phyloP scores from a whole-genome alignment of 2,329 filamentous ascomycete species.

The Proliferodiscus dingleyae region DNA sequence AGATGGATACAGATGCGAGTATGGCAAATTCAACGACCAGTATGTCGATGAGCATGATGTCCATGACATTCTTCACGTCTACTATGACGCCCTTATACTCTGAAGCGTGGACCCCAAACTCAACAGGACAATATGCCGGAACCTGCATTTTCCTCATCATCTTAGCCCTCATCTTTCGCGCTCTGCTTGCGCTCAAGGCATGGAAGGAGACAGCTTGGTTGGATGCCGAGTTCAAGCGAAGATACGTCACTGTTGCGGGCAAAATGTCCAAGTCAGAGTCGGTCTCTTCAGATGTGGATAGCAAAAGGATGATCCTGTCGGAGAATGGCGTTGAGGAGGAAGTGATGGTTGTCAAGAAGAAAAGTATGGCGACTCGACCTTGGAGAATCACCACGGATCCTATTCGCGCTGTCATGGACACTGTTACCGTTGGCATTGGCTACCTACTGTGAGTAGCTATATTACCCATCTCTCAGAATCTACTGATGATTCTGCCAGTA shows the following conservation, averaged over 20 bases:
- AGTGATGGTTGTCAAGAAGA: conserved; percentile 66
- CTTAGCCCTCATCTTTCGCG: conserved; percentile 65
- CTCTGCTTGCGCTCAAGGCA: conserved; percentile 66
- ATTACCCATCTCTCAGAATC: neutral
- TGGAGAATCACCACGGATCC: conserved; percentile 81
- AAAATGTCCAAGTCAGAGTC: conserved; percentile 38
- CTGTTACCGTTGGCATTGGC: conserved; percentile 67
- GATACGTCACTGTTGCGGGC: conserved; percentile 69
- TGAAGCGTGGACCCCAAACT: conserved; percentile 66
- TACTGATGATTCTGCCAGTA: conserved; percentile 48
- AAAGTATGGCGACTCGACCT: conserved; percentile 50
- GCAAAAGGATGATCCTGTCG: conserved; percentile 62
- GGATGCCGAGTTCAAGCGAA: conserved; percentile 64
- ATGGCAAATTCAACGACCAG: conserved; percentile 38
- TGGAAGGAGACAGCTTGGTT: conserved; percentile 61
- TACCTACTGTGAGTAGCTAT: conserved; percentile 72
- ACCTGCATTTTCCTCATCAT: conserved; percentile 88
- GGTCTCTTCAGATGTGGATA: conserved; percentile 41
- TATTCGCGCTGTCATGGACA: conserved; percentile 65
- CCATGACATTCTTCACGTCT: conserved; percentile 60
- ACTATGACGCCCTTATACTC: conserved; percentile 63
- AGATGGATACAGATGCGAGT: conserved; percentile 12
- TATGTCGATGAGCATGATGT: conserved; percentile 40
- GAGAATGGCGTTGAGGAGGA: conserved; percentile 78
- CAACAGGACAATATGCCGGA: conserved; percentile 69